Conservation (phyloP, 495 filamentous ascomycete genomes). For the Daldinia decipiens region DNA sequence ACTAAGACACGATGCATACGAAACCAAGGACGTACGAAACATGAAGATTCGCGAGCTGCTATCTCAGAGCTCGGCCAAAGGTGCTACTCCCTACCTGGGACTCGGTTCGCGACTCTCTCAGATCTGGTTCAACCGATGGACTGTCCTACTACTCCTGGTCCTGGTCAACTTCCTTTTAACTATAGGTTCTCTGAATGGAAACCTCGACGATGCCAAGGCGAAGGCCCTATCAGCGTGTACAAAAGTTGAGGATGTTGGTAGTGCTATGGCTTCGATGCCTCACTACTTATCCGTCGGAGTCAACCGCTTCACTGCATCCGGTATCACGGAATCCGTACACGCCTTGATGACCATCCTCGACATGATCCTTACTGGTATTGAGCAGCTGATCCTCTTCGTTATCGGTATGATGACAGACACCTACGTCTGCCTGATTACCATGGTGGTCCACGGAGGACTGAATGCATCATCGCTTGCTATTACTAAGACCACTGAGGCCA, state of each 20-base stretch:
- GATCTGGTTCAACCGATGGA: slow-evolving; percentile 98
- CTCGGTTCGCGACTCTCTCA: slow-evolving; percentile 90
- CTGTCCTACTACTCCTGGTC: slow-evolving; percentile 84
- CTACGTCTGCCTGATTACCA: slow-evolving; percentile 84
- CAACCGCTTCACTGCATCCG: slow-evolving; percentile 82
- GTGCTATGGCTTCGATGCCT: slow-evolving; percentile 96
- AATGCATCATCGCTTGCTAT: slow-evolving; percentile 73
- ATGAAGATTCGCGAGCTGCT: slow-evolving; percentile 42
- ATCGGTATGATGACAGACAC: slow-evolving; percentile 89
- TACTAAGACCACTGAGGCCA: slow-evolving; percentile 72
- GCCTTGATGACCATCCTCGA: slow-evolving; percentile 79
- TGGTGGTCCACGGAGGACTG: slow-evolving; percentile 80
- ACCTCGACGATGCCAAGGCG: slow-evolving; percentile 76
- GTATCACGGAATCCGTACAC: slow-evolving; percentile 79
- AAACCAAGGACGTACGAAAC: slow-evolving; percentile 35
- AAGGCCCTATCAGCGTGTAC: slow-evolving; percentile 90
- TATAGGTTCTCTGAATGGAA: slow-evolving; percentile 71
- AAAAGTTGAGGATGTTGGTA: slow-evolving; percentile 92
- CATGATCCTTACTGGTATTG: slow-evolving; percentile 81
- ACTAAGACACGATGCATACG: slow-evolving; percentile 39
- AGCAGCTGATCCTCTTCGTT: slow-evolving; percentile 87
- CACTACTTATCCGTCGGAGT: slow-evolving; percentile 89
- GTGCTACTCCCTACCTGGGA: slow-evolving; percentile 91
- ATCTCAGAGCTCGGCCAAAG: slow-evolving; percentile 42
- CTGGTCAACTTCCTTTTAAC: slow-evolving; percentile 83